Evolutionary conservation across 257 asterid species (phyloP).

Genomic region (Mentha longifolia): DNA sequence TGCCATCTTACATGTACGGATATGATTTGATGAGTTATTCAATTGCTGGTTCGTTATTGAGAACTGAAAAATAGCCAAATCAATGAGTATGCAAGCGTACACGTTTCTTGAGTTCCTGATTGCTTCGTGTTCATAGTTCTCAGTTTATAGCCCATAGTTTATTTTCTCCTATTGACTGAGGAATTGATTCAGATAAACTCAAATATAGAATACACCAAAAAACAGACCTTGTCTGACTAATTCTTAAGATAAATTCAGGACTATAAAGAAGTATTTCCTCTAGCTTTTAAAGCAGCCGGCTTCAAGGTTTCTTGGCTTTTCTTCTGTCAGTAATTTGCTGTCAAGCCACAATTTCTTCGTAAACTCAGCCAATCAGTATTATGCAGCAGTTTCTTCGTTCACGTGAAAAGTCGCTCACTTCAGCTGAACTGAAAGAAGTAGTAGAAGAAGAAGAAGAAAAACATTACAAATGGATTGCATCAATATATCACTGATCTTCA

Average conservation of each 20-base stretch:
- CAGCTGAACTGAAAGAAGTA: background rate
- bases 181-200: background rate
- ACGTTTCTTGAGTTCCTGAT: background rate
- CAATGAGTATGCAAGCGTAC: background rate
- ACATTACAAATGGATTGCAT: background rate
- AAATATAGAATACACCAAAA: background rate
- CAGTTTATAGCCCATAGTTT: too few relatives aligned
- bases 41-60: background rate
- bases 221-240: slow-evolving; percentile 15
- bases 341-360: background rate
- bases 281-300: slow-evolving; percentile 23
- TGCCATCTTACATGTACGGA: background rate
- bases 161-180: background rate
- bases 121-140: background rate
- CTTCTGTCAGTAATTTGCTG: background rate
- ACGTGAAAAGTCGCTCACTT: background rate
- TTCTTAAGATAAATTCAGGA: background rate
- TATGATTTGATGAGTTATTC: background rate
- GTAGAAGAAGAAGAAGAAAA: background rate
- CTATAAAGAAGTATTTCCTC: background rate
- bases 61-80: too few relatives aligned
- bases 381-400: background rate
- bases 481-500: slow-evolving; percentile 8
- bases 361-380: slow-evolving; percentile 17
- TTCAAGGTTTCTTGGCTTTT: background rate